Conservation (phyloP, 768 basidiomycete species). For the Gyrodon lividus region DNA sequence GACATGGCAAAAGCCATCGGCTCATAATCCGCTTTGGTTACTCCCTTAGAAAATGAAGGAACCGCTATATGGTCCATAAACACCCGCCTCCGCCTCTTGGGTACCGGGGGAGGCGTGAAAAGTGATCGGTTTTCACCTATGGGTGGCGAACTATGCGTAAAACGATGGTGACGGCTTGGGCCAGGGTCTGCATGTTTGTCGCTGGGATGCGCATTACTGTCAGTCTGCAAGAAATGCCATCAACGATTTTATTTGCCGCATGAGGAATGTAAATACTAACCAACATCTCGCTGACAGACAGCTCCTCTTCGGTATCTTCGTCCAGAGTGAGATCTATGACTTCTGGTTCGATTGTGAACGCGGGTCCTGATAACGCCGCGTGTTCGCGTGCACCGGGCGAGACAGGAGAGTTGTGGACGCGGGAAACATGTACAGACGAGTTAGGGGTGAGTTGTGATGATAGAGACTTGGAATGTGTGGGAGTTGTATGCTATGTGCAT, state of each 20-base stretch:
- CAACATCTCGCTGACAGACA: constrained; percentile 1
- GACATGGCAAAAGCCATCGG: background rate
- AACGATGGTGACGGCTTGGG: background rate
- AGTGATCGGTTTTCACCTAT: constrained; percentile 18
- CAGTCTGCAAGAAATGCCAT: constrained; percentile 4
- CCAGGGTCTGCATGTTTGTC: background rate
- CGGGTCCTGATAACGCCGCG: background rate
- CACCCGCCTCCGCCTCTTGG: constrained; percentile 9
- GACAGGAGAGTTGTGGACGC: constrained; percentile 1
- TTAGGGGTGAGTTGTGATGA: constrained; percentile 5
- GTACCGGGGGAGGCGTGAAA: constrained; percentile 28
- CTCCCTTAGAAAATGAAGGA: constrained; percentile 22
- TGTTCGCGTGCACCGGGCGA: constrained; percentile 1
- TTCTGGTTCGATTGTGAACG: constrained; percentile 3
- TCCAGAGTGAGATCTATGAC: constrained; percentile 24
- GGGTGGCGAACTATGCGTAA: constrained; percentile 5
- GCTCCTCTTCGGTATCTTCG: constrained; percentile 24
- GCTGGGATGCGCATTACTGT: background rate
- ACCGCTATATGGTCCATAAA: constrained; percentile 19
- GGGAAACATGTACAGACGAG: constrained; percentile 6
- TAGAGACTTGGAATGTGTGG: background rate
- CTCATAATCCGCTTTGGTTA: constrained; percentile 21
- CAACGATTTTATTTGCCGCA: background rate
- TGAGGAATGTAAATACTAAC: constrained; percentile 17
- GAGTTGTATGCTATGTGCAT: constrained; percentile 8